phyloP scores from a whole-genome alignment of 1,284 basidiomycete species.

The Malassezia psittaci region DNA sequence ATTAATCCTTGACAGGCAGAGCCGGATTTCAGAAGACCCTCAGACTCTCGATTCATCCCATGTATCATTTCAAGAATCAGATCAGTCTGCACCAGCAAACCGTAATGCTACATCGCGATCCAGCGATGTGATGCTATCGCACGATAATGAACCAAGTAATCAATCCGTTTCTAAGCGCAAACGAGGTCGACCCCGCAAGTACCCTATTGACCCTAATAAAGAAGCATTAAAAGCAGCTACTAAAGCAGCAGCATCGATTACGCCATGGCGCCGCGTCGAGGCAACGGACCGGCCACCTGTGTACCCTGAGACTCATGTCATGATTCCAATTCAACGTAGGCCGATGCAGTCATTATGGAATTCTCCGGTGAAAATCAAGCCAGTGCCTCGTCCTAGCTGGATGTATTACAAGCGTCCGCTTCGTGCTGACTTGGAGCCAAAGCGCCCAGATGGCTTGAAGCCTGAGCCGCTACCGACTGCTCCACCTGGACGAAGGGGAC shows the following conservation, averaged over 20 bases:
- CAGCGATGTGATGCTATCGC: too few species aligned
- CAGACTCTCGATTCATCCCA: too few species aligned
- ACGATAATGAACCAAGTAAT: too few species aligned
- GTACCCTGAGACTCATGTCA: constrained; percentile 17
- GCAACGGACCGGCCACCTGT: constrained; percentile 10
- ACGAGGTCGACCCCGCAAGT: constrained; percentile 13
- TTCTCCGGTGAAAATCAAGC: constrained; percentile 1
- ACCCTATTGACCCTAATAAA: constrained; percentile 1
- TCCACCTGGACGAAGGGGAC: not conserved
- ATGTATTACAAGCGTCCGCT: constrained; percentile 10
- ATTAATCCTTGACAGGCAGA: too few species aligned
- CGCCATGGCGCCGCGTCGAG: constrained; percentile 4
- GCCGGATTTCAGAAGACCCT: too few species aligned
- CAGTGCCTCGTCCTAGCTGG: constrained; percentile 6
- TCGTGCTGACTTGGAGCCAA: not conserved
- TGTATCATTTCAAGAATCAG: not conserved
- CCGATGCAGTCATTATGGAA: not conserved
- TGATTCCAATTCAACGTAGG: not conserved
- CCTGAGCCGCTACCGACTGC: constrained; percentile 11
- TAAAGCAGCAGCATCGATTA: constrained; percentile 3
- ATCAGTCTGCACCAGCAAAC: not conserved
- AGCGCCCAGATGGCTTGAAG: not conserved
- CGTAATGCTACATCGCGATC: too few species aligned
- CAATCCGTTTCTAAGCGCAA: not conserved
- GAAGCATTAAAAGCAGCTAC: constrained; percentile 3